A percentile compares a stretch with the other conserved stretches of the same genome.
phyloP scores from a whole-genome alignment of 805 yeast species.

The Kluyveromyces siamensis region DNA sequence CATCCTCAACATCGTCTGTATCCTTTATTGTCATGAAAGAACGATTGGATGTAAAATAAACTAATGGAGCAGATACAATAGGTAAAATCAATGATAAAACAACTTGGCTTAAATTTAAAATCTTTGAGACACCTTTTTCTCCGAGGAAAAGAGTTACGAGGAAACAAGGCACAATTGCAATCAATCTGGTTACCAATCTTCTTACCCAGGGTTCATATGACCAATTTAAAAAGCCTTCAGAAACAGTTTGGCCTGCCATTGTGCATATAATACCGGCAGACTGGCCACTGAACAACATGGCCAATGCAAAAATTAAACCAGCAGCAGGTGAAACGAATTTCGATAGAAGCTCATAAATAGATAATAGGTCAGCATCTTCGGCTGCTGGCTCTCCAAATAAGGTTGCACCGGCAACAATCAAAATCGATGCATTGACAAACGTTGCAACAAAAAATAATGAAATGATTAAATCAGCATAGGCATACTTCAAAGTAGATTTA shows the following conservation, averaged over 20 bases:
- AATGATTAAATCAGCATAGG: conserved; percentile 74
- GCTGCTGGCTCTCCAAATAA: conserved; percentile 55
- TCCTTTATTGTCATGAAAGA: conserved; percentile 52
- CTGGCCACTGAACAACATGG: conserved; percentile 84
- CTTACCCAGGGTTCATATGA: conserved; percentile 74
- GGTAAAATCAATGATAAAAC: conserved; percentile 74
- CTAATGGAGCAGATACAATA: conserved; percentile 79
- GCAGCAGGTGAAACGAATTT: conserved; percentile 74
- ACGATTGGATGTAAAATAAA: conserved; percentile 67
- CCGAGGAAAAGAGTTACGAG: conserved; percentile 66
- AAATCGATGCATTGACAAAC: conserved; percentile 85
- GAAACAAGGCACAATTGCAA: conserved; percentile 81
- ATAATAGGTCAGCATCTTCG: conserved; percentile 71
- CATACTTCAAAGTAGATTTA: conserved; percentile 65
- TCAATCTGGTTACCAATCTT: conserved; percentile 67
- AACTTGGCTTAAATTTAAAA: conserved; percentile 76
- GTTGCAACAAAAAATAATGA: conserved; percentile 81
- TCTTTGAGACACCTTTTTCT: conserved; percentile 67
- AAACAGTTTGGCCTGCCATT: conserved; percentile 86
- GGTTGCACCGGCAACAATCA: conserved; percentile 88
- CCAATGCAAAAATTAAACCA: conserved; percentile 81
- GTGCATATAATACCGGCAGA: conserved; percentile 94
- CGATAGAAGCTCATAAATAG: conserved; percentile 65
- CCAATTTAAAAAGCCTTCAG: conserved; percentile 83
- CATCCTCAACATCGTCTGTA: conserved; percentile 9